phyloP scores from a whole-genome alignment of 805 yeast species.

The Wickerhamomyces subpelliculosus region DNA sequence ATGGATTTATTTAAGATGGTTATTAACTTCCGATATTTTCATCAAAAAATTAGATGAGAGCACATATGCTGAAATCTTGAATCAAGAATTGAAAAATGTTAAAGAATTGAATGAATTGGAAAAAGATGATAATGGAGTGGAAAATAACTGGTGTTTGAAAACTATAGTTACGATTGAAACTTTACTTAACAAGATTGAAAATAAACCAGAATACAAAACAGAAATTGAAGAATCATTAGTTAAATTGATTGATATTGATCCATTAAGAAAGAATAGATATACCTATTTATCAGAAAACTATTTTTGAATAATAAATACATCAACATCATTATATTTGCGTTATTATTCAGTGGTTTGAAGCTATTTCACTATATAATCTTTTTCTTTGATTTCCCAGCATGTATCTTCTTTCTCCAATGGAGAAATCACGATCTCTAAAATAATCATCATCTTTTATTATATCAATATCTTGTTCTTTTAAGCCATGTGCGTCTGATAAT shows the following conservation, averaged over 20 bases:
- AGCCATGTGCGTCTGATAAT: constrained; percentile 29
- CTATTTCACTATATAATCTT: constrained; percentile 36
- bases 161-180: constrained; percentile 41
- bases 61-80: constrained; percentile 32
- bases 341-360: too few relatives aligned
- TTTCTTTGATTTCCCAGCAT: constrained; percentile 43
- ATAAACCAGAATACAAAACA: constrained; percentile 10
- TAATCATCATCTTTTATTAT: constrained; percentile 38
- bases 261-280: constrained; percentile 58
- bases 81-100: constrained; percentile 40
- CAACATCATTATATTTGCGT: too few relatives aligned
- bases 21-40: constrained; percentile 34
- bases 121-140: constrained; percentile 53
- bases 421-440: constrained; percentile 27
- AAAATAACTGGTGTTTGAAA: constrained; percentile 74
- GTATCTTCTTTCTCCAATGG: constrained; percentile 43
- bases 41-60: constrained; percentile 18
- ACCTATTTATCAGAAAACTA: constrained; percentile 25
- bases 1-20: constrained; percentile 88
- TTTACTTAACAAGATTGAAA: constrained; percentile 18
- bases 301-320: too few relatives aligned
- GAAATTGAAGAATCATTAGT: constrained; percentile 32
- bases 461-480: constrained; percentile 20
- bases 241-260: constrained; percentile 49
- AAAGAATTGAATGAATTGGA: constrained; percentile 68